Conservation (phyloP, 371 early-diverging fungal genomes). For the Basidiobolus meristosporus region DNA sequence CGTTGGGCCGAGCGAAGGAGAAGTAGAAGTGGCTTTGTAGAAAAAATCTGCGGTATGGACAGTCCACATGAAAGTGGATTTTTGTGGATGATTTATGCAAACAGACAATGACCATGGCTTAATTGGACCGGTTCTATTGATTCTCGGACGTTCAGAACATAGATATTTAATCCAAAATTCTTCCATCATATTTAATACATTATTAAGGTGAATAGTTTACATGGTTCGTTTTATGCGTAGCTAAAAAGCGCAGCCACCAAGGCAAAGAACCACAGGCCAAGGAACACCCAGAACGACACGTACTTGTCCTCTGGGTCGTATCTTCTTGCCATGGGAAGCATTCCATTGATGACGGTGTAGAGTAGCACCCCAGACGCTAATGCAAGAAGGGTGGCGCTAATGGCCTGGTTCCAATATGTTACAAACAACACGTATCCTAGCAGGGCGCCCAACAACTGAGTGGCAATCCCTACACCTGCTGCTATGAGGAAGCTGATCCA, state of each 20-base stretch:
- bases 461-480: slow-evolving; percentile 1
- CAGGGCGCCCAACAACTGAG: slow-evolving; percentile 5
- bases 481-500: slow-evolving; percentile 3
- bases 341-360: slow-evolving; percentile 4
- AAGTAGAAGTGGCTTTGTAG: no score
- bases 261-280: slow-evolving; percentile 2
- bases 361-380: slow-evolving; percentile 3
- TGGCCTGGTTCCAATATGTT: slow-evolving; percentile 4
- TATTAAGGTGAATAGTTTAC: no score
- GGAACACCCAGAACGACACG: slow-evolving; percentile 1
- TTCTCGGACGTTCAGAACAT: no score
- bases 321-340: slow-evolving; percentile 5
- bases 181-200: no score
- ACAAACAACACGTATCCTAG: slow-evolving; percentile 5
- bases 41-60: no score
- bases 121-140: no score
- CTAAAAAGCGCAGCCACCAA: slow-evolving; percentile 2
- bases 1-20: no score
- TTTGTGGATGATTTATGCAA: no score
- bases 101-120: no score
- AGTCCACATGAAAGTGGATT: no score
- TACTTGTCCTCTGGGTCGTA: slow-evolving; percentile 5
- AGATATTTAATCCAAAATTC: no score
- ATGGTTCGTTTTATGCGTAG: slow-evolving; percentile 3
- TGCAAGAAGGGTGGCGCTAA: slow-evolving; percentile 4